Evolutionary conservation across 768 basidiomycete genomes (phyloP).

Genomic region (Hypholoma fasciculare): DNA sequence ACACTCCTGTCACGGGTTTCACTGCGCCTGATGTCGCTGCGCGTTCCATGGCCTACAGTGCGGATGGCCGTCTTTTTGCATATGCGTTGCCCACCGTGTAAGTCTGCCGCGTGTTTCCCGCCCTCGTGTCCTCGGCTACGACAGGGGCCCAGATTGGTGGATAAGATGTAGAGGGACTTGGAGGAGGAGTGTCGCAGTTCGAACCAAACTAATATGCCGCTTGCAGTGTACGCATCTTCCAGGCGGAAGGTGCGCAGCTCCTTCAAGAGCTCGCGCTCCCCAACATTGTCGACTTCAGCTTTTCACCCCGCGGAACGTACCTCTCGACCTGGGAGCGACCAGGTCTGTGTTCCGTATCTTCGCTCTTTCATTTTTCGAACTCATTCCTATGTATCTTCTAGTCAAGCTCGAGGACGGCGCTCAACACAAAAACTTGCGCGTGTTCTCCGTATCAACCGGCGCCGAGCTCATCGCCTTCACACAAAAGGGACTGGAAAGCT

Average conservation of each 20-base stretch:
- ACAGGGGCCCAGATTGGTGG: neutral
- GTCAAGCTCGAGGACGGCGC: conserved; percentile 87
- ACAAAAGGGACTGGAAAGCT: conserved; percentile 89
- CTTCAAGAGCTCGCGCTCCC: conserved; percentile 74
- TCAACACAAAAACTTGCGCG: conserved; percentile 91
- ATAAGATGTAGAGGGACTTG: neutral
- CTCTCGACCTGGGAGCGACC: conserved; percentile 96
- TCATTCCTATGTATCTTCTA: conserved; percentile 16
- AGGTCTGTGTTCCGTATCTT: conserved; percentile 36
- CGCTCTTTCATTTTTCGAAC: neutral
- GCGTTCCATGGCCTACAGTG: conserved; percentile 79
- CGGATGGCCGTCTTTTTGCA: conserved; percentile 85
- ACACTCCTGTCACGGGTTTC: conserved; percentile 63
- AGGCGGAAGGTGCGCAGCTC: conserved; percentile 72
- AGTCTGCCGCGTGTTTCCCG: conserved; percentile 31
- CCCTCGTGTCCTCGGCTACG: neutral
- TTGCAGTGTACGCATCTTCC: conserved; percentile 70
- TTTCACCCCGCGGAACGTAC: conserved; percentile 93
- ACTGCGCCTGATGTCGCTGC: conserved; percentile 68
- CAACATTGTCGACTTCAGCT: conserved; percentile 81
- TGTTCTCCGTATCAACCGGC: conserved; percentile 86
- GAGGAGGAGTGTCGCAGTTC: neutral
- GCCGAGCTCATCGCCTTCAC: conserved; percentile 85
- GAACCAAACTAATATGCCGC: neutral
- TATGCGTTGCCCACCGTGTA: conserved; percentile 77